Evolutionary conservation across 2,329 filamentous ascomycete species (phyloP).

Genomic region (Leptoxyphium fumago): DNA sequence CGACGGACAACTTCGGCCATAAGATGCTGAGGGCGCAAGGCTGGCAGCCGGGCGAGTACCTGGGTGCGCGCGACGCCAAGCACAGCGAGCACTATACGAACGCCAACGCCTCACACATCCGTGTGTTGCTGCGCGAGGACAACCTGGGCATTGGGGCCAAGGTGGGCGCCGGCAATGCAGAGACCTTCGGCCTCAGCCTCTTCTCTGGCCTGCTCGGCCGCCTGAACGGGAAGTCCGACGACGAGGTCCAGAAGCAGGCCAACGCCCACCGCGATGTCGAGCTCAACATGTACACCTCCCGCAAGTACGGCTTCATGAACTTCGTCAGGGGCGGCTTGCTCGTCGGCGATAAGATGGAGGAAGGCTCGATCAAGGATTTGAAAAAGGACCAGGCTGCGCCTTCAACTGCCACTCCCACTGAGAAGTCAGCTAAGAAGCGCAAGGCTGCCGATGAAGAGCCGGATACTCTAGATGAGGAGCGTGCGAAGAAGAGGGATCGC

Average conservation of each 20-base stretch:
- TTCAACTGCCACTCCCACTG: background rate
- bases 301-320: conserved; percentile 63
- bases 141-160: conserved; percentile 79
- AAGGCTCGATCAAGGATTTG: conserved; percentile 3
- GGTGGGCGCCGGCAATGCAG: conserved; percentile 49
- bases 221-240: conserved; percentile 74
- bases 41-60: conserved; percentile 72
- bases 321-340: conserved; percentile 78
- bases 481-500: conserved; percentile 9
- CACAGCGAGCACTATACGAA: conserved; percentile 65
- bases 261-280: conserved; percentile 54
- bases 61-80: conserved; percentile 62
- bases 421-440: background rate
- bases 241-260: conserved; percentile 55
- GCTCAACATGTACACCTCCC: conserved; percentile 57
- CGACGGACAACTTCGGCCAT: conserved; percentile 73
- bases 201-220: conserved; percentile 78
- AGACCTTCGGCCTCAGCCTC: conserved; percentile 71
- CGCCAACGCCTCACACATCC: conserved; percentile 73
- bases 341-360: conserved; percentile 42
- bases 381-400: background rate
- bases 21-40: conserved; percentile 78
- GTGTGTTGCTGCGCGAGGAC: conserved; percentile 76
- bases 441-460: conserved; percentile 12
- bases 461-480: conserved; percentile 10